Evolutionary conservation across 1,139 yeast genomes (phyloP).

Genomic region (Candida tropicalis): DNA sequence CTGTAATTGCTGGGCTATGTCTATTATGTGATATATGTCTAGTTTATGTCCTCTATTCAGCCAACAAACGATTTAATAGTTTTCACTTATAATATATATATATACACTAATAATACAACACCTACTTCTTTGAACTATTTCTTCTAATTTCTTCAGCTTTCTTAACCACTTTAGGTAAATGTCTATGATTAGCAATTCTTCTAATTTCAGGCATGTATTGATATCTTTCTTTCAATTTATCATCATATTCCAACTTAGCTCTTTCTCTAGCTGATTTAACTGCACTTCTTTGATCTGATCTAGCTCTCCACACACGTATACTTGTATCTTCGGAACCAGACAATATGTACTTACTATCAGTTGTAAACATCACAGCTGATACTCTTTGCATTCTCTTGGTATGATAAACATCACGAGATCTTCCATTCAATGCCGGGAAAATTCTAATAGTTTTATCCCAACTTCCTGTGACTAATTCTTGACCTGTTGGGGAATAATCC

Average conservation of each 20-base stretch:
- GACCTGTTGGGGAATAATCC: conserved; percentile 96
- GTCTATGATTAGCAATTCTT: conserved; percentile 90
- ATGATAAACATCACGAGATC: conserved; percentile 92
- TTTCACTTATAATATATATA: not conserved
- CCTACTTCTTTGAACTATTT: conserved; percentile 74
- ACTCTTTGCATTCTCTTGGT: conserved; percentile 98
- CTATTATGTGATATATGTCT: conserved; percentile 23
- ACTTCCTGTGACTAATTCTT: conserved; percentile 92
- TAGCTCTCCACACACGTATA: conserved; percentile 88
- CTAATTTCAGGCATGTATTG: conserved; percentile 96
- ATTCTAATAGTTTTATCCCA: conserved; percentile 92
- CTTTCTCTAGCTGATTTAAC: conserved; percentile 82
- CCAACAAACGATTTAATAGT: not conserved
- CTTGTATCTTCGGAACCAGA: conserved; percentile 97
- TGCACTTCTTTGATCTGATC: conserved; percentile 80
- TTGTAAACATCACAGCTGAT: conserved; percentile 78
- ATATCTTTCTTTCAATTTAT: conserved; percentile 87
- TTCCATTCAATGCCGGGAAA: conserved; percentile 77
- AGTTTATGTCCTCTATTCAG: conserved; percentile 18
- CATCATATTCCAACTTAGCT: conserved; percentile 85
- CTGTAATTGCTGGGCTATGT: conserved; percentile 36
- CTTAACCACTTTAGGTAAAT: conserved; percentile 82
- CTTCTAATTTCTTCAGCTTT: conserved; percentile 86
- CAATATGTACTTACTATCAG: conserved; percentile 84
- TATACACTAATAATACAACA: conserved; percentile 18